phyloP scores from a whole-genome alignment of 1,284 basidiomycete species.

The Leccinum solheimii region DNA sequence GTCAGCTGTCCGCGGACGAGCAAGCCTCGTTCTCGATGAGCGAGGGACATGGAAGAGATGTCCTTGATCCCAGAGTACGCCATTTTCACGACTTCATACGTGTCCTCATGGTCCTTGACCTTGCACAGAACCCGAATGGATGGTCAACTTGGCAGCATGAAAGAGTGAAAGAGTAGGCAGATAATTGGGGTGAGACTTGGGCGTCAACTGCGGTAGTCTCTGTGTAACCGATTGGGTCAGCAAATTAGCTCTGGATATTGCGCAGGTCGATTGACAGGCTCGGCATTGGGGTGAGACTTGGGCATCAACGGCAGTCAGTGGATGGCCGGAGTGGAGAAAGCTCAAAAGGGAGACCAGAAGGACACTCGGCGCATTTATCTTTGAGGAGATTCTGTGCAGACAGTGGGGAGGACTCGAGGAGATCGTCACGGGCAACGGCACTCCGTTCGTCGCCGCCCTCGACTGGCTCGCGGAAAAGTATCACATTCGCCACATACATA shows the following conservation, averaged over 20 bases:
- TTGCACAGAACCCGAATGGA: slow-evolving; percentile 70
- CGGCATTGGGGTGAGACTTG: slow-evolving; percentile 22
- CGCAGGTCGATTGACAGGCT: slow-evolving; percentile 73
- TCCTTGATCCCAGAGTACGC: slow-evolving; percentile 62
- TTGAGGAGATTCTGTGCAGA: slow-evolving; percentile 3
- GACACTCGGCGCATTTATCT: not conserved
- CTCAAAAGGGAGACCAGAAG: slow-evolving; percentile 11
- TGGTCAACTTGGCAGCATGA: slow-evolving; percentile 64
- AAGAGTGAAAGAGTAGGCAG: slow-evolving; percentile 65
- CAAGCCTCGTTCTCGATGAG: slow-evolving; percentile 69
- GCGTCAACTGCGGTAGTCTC: slow-evolving; percentile 68
- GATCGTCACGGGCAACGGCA: slow-evolving; percentile 12
- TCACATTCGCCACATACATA: slow-evolving; percentile 3
- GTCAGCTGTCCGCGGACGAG: slow-evolving; percentile 64
- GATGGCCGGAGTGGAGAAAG: slow-evolving; percentile 8
- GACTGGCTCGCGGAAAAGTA: not conserved
- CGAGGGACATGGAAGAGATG: slow-evolving; percentile 53
- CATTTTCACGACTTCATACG: slow-evolving; percentile 71
- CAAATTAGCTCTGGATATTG: slow-evolving; percentile 56
- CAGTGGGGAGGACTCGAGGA: slow-evolving; percentile 7
- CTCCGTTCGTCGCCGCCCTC: not conserved
- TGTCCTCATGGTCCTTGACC: slow-evolving; percentile 81
- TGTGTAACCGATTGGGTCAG: slow-evolving; percentile 30
- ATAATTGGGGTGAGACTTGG: slow-evolving; percentile 68
- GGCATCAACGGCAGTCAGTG: too few species aligned